Percentiles rank a stretch among this genome's conserved stretches.
phyloP scores from a whole-genome alignment of 2,329 filamentous ascomycete species.

The Calonectria pteridis region DNA sequence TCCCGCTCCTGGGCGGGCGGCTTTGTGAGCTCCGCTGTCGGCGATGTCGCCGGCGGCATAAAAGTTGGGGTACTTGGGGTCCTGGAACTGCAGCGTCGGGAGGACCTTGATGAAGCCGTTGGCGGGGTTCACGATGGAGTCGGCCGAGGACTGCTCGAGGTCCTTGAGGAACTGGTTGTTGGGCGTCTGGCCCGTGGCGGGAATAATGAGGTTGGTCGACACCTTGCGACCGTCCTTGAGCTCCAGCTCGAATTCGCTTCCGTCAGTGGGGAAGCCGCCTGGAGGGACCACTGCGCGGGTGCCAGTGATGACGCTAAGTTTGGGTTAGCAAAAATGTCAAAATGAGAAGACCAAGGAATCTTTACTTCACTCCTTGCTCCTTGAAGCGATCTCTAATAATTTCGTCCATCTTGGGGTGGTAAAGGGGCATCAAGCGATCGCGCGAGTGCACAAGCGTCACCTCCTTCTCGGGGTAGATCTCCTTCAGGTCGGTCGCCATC shows the following conservation, averaged over 20 bases:
- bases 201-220: conserved; percentile 38
- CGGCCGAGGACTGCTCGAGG: conserved; percentile 15
- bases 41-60: conserved; percentile 44
- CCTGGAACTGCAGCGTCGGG: conserved; percentile 37
- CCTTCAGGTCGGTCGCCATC: conserved; percentile 43
- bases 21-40: conserved; percentile 43
- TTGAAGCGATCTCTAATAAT: conserved; percentile 34
- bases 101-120: conserved; percentile 42
- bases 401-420: conserved; percentile 41
- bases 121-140: conserved; percentile 30
- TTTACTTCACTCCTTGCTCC: conserved; percentile 42
- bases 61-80: conserved; percentile 39
- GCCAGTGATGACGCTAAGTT: conserved; percentile 36
- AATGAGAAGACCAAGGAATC: accelerated
- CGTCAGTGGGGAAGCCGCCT: conserved; percentile 38
- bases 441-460: conserved; percentile 41
- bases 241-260: conserved; percentile 32
- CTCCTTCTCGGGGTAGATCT: conserved; percentile 41
- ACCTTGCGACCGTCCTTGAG: conserved; percentile 40
- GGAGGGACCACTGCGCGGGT: conserved; percentile 37
- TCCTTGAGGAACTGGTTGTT: conserved; percentile 42
- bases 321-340: not conserved
- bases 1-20: conserved; percentile 34
- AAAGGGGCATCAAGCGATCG: conserved; percentile 41
- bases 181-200: conserved; percentile 41